phyloP scores from a whole-genome alignment of 805 yeast genomes.

The Metschnikowia anglica region DNA sequence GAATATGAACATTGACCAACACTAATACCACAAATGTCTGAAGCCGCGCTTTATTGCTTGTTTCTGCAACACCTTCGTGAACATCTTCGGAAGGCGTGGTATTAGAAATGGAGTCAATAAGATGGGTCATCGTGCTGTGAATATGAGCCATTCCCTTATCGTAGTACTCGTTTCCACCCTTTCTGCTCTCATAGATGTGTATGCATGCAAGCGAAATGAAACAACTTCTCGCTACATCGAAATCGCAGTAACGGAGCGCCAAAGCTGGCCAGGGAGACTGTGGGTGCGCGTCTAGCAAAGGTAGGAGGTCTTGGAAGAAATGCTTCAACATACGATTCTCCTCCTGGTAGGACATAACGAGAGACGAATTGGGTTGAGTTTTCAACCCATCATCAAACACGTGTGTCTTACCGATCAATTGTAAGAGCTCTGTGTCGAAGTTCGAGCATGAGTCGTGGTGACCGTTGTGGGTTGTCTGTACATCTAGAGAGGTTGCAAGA shows the following conservation, averaged over 20 bases:
- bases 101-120: constrained; percentile 42
- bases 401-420: constrained; percentile 10
- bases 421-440: constrained; percentile 19
- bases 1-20: constrained; percentile 52
- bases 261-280: constrained; percentile 62
- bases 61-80: constrained; percentile 11
- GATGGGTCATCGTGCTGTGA: constrained; percentile 54
- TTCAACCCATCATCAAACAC: constrained; percentile 14
- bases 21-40: constrained; percentile 46
- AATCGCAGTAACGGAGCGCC: constrained; percentile 56
- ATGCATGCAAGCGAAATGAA: constrained; percentile 56
- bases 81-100: constrained; percentile 9
- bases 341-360: constrained; percentile 39
- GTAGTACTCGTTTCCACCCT: constrained; percentile 52
- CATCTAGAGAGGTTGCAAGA: neutral
- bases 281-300: constrained; percentile 58
- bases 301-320: constrained; percentile 53
- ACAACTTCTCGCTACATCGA: constrained; percentile 57
- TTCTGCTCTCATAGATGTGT: constrained; percentile 52
- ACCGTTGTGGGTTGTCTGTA: neutral
- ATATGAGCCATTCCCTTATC: constrained; percentile 53
- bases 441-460: neutral
- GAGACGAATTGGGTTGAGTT: constrained; percentile 10
- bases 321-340: constrained; percentile 57
- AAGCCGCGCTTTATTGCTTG: constrained; percentile 7